These are phyloP conservation scores for Hansenula sp. DNA, from an alignment of 1,139 yeast genomes.

Conservation along the genomic window DNA sequence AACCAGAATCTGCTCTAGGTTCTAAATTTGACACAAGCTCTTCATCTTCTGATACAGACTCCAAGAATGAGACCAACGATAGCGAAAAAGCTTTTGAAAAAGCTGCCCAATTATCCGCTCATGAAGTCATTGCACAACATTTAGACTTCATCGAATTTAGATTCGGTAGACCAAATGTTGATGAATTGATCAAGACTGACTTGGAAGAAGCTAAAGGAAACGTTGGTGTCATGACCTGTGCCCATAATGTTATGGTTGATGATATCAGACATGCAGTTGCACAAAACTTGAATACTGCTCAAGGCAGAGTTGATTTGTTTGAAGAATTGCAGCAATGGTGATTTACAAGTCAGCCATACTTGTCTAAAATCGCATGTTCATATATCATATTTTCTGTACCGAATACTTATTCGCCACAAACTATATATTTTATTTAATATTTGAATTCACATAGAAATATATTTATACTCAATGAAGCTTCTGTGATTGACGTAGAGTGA, in stretches of 20 bases:
- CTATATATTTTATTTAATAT: too few relatives aligned
- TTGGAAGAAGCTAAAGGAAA: conserved; percentile 37
- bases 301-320: conserved; percentile 19
- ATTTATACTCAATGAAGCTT: too few relatives aligned
- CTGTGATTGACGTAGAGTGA: too few relatives aligned
- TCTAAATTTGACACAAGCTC: not conserved
- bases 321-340: conserved; percentile 24
- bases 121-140: conserved; percentile 7
- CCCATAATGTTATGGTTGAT: conserved; percentile 53
- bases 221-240: conserved; percentile 44
- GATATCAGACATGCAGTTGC: conserved; percentile 35
- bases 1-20: conserved; percentile 20
- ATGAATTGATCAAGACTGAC: conserved; percentile 32
- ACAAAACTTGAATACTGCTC: conserved; percentile 13
- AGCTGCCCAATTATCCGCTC: conserved; percentile 4
- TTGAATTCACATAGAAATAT: too few relatives aligned
- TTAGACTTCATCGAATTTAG: conserved; percentile 34
- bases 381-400: not conserved
- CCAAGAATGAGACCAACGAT: conserved; percentile 2
- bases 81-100: conserved; percentile 6
- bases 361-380: too few relatives aligned
- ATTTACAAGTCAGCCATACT: not conserved
- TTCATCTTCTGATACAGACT: conserved; percentile 1
- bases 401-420: not conserved
- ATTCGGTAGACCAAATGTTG: conserved; percentile 43